Base-by-base conservation (phyloP, 2,329 filamentous ascomycete species). In the Fusarium nisikadoi region DNA sequence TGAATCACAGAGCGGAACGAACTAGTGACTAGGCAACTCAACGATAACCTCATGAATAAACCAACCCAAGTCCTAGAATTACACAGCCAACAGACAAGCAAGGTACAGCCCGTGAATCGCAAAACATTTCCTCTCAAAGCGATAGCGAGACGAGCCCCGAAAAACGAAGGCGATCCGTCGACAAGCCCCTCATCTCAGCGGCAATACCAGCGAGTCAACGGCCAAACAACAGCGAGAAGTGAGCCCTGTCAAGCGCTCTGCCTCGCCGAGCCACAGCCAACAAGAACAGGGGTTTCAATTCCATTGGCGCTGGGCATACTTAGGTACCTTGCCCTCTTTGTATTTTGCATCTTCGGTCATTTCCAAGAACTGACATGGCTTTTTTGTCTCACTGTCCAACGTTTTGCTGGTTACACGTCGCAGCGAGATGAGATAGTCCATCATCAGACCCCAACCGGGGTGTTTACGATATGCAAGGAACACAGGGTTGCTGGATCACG, bases 181-280 rank as follows among this genome's bases (percentile, higher is more conserved):
- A 27, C 23, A 53, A 53, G 49, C 49, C 49, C 46, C 69, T 56
- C 65, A 33, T 19, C 57, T 31, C 38, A 47, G 70, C 70, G 70
- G 70, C 70, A 72, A 72, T 73, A 50, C 42, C 61, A 63, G 53
- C 54, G 49, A 66, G 39, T 47, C 43, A 61, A 50, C 35, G 25
- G 17, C 65, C 69, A 72, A 72, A 69, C 68, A 68, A 29, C 46
- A 54, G 19, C 33, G 14, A 59, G 38, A 56, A 54, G 45, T 45
- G 50, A 55, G 47, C 66, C 64, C 58, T 64, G 50, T 25, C 53
- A 53, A 46, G 57, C 49, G 63, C 70, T 65, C 70, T 61, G 70
- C 70, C 70, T 72, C 62, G 70, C 70, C 74, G 55, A 73, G 71
- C 71, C 71, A 74, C 71, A 61, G 39, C 45, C 56, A 52, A 42